phyloP scores from a whole-genome alignment of 805 yeast genomes.

The Saccharomycopsis lassenensis region DNA sequence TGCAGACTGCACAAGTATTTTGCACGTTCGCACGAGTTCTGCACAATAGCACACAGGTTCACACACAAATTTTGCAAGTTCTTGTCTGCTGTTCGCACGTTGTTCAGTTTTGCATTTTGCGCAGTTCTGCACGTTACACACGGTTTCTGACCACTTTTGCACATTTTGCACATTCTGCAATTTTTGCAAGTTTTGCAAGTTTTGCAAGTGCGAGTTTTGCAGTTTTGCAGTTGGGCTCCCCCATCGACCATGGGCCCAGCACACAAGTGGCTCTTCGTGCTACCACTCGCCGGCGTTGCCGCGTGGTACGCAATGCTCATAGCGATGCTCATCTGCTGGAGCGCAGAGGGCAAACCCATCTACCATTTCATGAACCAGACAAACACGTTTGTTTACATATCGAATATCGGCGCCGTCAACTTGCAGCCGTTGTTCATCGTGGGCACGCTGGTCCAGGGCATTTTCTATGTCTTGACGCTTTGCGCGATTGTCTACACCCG shows the following conservation, averaged over 20 bases:
- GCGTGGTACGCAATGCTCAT: conserved; percentile 91
- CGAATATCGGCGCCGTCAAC: conserved; percentile 82
- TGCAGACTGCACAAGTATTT: too few relatives aligned
- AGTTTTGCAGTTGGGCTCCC: too few relatives aligned
- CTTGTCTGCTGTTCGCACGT: too few relatives aligned
- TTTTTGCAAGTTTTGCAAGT: background rate
- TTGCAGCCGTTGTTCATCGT: conserved; percentile 76
- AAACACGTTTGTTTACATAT: conserved; percentile 56
- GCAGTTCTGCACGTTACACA: too few relatives aligned
- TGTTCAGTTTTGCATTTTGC: too few relatives aligned
- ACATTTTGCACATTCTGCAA: too few relatives aligned
- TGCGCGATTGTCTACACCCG: conserved; percentile 54
- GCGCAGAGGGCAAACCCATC: conserved; percentile 65
- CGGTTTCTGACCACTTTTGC: too few relatives aligned
- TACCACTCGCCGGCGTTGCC: conserved; percentile 56
- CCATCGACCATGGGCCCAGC: too few relatives aligned
- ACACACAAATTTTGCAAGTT: too few relatives aligned
- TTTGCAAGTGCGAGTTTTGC: too few relatives aligned
- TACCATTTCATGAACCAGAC: conserved; percentile 41
- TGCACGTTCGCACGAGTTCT: too few relatives aligned
- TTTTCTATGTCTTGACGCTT: conserved; percentile 55
- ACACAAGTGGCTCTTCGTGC: background rate
- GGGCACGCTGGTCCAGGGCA: conserved; percentile 68
- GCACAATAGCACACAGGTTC: too few relatives aligned
- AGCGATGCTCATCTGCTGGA: conserved; percentile 71